A percentile compares a stretch with the other conserved stretches of the same genome.
Conservation (phyloP, 2,329 filamentous ascomycete species). For the Penicillium oxalicum region DNA sequence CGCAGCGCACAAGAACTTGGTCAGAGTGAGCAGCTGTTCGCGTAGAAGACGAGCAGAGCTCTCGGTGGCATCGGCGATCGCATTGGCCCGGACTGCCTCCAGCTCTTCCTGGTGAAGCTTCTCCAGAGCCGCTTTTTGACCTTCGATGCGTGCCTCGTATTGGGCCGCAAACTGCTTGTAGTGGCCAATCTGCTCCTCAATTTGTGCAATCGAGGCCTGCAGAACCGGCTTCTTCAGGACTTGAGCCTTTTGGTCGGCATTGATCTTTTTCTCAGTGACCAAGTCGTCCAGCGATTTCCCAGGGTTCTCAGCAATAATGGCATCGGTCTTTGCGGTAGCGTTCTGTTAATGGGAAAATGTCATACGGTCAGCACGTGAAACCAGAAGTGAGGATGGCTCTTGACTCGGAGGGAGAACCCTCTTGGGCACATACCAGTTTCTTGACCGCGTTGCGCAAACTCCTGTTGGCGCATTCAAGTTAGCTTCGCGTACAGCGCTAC, state of each 20-base stretch:
- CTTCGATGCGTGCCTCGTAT: conserved; percentile 50
- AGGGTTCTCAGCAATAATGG: conserved; percentile 56
- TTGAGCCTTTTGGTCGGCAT: conserved; percentile 59
- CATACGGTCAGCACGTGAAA: conserved; percentile 7
- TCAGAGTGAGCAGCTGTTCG: conserved; percentile 53
- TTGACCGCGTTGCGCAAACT: conserved; percentile 88
- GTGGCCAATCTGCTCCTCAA: conserved; percentile 56
- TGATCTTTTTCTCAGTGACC: conserved; percentile 57
- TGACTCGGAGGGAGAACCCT: neutral
- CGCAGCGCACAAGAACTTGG: conserved; percentile 57
- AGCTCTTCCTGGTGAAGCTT: conserved; percentile 52
- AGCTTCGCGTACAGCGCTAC: conserved; percentile 8
- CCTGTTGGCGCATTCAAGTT: conserved; percentile 44
- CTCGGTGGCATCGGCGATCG: conserved; percentile 45
- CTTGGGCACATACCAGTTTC: conserved; percentile 67
- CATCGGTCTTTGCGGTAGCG: conserved; percentile 54
- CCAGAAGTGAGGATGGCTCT: neutral
- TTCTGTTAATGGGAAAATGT: conserved; percentile 37
- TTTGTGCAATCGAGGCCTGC: conserved; percentile 50
- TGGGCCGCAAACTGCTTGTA: conserved; percentile 57
- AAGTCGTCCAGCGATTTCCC: conserved; percentile 57
- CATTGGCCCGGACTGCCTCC: conserved; percentile 47
- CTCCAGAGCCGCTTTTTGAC: conserved; percentile 52
- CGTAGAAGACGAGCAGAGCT: conserved; percentile 45
- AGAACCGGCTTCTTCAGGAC: conserved; percentile 57